phyloP scores from a whole-genome alignment of 306 rosid species.

The Begonia peltatifolia region DNA sequence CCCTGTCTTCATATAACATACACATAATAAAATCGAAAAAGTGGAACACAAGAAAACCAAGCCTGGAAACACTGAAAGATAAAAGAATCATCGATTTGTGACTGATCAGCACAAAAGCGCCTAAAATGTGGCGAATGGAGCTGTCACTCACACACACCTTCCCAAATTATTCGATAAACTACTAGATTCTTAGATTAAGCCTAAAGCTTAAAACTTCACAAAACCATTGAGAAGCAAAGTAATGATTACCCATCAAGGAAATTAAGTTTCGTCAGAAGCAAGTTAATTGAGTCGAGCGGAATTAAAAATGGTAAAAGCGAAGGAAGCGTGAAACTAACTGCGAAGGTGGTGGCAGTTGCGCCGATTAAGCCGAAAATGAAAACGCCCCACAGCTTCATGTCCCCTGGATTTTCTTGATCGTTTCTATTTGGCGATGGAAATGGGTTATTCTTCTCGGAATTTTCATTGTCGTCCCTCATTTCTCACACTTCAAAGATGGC shows the following conservation, averaged over 20 bases:
- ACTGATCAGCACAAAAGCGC: background rate
- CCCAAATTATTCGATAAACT: background rate
- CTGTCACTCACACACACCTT: background rate
- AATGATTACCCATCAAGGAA: background rate
- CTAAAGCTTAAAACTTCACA: background rate
- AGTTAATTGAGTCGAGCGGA: background rate
- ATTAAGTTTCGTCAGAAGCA: background rate
- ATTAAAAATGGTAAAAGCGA: constrained; percentile 1
- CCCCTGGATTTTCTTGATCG: constrained; percentile 25
- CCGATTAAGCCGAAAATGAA: constrained; percentile 69
- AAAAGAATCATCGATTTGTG: background rate
- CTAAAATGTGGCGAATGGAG: background rate
- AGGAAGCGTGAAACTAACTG: constrained; percentile 30
- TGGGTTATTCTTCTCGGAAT: constrained; percentile 22
- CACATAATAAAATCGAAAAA: background rate
- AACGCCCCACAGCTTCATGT: constrained; percentile 58
- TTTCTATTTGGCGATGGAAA: constrained; percentile 20
- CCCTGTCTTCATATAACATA: too few species aligned
- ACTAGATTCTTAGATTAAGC: background rate
- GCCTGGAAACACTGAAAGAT: background rate
- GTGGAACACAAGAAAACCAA: background rate
- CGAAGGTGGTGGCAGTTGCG: constrained; percentile 78
- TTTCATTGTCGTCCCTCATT: constrained; percentile 34
- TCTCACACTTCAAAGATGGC: constrained; percentile 2
- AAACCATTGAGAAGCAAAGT: background rate